Evolutionary conservation across 164 flowering plant species (phyloP), one percentile per base, ranked within the genome.

Genomic region (Amborella trichopoda): DNA sequence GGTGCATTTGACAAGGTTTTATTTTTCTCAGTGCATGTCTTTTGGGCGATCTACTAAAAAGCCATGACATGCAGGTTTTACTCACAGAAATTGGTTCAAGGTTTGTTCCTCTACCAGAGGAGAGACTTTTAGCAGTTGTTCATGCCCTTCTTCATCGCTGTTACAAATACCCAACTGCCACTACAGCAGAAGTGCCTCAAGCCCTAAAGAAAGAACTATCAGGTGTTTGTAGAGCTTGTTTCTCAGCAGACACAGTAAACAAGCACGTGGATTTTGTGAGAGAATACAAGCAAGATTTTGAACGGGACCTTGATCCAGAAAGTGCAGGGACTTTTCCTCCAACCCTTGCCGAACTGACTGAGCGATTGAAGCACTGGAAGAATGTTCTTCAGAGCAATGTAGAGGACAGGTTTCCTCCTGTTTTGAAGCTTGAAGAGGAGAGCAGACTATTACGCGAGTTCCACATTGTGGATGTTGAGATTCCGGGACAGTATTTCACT

Each of bases 121-220:
- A 93, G 82, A 80, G 99, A 60, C 87, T 93, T 48, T 66, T 93
- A 24, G 99, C 99, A 3, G 96, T 88, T 33, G 99, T 93, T 40
- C 87, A 93, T 69, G 96, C 96, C 48, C 51, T 93, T 58, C 94
- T 93, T 26, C 99, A 93, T 55, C 91, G 96, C 17, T 88, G 96
- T 53, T 93, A 93, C 65, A 88, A 93, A 64, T 88, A 88, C 38
- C 96, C 99, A 14, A 87, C 96, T 58, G 94, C 95, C 28, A 93
- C 96, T 37, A 93, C 95, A 6, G 95, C 91, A 1, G 99, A 93
- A 68, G 99, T 93, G 64, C 99, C 99, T 27, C 94, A 74, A 20
- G 77, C 96, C 66, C 84, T 93, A 36, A 93, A 88, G 72, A 93
- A 93, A 63, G 99, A 93, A 80, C 91, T 93, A 23, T 88, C 96